phyloP scores from a whole-genome alignment of 2,329 filamentous ascomycete genomes.

The Pochonia chlamydosporia region DNA sequence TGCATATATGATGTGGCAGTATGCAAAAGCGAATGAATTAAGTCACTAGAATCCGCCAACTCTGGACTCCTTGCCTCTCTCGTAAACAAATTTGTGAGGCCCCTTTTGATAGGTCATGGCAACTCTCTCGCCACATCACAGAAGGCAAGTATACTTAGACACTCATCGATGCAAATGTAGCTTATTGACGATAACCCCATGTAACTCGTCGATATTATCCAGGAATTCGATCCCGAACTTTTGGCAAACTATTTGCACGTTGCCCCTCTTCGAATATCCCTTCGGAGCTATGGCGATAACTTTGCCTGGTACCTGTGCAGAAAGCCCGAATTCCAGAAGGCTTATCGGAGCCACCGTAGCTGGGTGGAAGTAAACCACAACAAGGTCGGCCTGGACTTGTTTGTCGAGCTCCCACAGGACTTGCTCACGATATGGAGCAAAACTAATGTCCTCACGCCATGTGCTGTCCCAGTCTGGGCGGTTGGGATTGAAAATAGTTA shows the following conservation, averaged over 20 bases:
- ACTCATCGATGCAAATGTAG: background rate
- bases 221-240: slow-evolving; percentile 37
- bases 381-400: slow-evolving; percentile 45
- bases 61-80: too few species aligned
- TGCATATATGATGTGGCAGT: too few species aligned
- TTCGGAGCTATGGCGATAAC: slow-evolving; percentile 50
- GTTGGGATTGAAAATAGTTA: slow-evolving; percentile 2
- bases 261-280: slow-evolving; percentile 52
- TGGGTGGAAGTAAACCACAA: slow-evolving; percentile 52
- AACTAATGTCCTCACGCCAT: slow-evolving; percentile 44
- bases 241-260: slow-evolving; percentile 52
- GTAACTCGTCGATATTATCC: slow-evolving; percentile 22
- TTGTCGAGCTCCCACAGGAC: slow-evolving; percentile 56
- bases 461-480: slow-evolving; percentile 14
- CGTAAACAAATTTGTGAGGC: too few species aligned
- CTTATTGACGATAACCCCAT: background rate
- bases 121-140: too few species aligned
- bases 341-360: slow-evolving; percentile 49
- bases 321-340: slow-evolving; percentile 55
- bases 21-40: too few species aligned
- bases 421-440: slow-evolving; percentile 44
- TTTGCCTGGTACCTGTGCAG: slow-evolving; percentile 25
- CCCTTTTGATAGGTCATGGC: too few species aligned
- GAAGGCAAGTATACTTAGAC: too few species aligned
- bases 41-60: too few species aligned